A percentile compares a stretch with the other conserved stretches of the same genome.
Conservation (phyloP, 352 stramenopile species). For the Phytophthora palmivora region DNA sequence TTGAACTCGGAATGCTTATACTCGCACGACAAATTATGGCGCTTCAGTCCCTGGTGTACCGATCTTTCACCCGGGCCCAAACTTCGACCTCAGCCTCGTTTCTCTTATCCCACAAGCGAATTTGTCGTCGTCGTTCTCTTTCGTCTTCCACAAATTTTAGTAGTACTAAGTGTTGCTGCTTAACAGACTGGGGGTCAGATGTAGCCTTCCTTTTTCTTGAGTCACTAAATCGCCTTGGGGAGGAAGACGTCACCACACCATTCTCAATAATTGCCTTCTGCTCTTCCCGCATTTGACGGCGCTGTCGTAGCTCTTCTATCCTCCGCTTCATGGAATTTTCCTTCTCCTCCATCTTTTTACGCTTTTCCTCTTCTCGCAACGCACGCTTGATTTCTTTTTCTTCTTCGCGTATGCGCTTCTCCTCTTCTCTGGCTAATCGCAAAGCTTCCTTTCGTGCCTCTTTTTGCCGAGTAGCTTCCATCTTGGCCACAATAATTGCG, state of each 20-base stretch:
- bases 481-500: conserved; percentile 66
- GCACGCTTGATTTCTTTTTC: conserved; percentile 75
- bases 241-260: conserved; percentile 66
- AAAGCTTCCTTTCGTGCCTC: conserved; percentile 69
- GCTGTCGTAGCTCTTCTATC: conserved; percentile 72
- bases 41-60: conserved; percentile 34
- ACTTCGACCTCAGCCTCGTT: conserved; percentile 55
- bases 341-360: conserved; percentile 75
- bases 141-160: conserved; percentile 80
- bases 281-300: conserved; percentile 72
- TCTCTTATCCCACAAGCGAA: conserved; percentile 65
- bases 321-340: conserved; percentile 76
- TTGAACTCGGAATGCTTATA: conserved; percentile 6
- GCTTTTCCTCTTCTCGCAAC: conserved; percentile 76
- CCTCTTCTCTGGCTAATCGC: conserved; percentile 71
- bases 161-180: conserved; percentile 64
- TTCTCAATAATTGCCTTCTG: conserved; percentile 78
- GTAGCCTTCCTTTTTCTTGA: conserved; percentile 26
- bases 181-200: conserved; percentile 30
- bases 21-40: not conserved
- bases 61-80: conserved; percentile 61
- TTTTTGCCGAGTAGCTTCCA: conserved; percentile 71
- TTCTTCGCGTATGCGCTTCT: conserved; percentile 70
- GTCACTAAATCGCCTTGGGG: conserved; percentile 28
- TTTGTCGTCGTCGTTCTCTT: conserved; percentile 60